phyloP scores from a whole-genome alignment of 495 filamentous ascomycete species.

The Aspergillus olivimuriae region DNA sequence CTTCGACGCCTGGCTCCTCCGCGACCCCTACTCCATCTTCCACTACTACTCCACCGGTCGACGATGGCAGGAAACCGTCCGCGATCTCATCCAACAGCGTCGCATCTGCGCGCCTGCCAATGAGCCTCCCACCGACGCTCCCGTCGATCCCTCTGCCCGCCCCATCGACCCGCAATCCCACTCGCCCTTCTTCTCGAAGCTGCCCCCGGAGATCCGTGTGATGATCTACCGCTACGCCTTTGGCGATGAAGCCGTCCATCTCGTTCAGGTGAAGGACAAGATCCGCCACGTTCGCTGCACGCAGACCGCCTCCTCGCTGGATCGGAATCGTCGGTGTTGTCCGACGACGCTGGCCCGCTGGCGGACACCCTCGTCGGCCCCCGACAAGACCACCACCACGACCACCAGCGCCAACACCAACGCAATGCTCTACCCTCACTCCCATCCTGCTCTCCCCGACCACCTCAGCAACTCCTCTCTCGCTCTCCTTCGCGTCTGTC shows the following conservation, averaged over 20 bases:
- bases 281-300: constrained; percentile 36
- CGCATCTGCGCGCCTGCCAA: constrained; percentile 31
- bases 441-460: constrained; percentile 22
- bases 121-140: constrained; percentile 5
- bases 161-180: constrained; percentile 18
- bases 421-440: constrained; percentile 36
- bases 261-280: constrained; percentile 36
- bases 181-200: constrained; percentile 20
- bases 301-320: constrained; percentile 15
- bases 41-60: constrained; percentile 39
- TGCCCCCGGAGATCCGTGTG: constrained; percentile 50
- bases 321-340: constrained; percentile 34
- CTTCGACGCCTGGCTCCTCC: constrained; percentile 41
- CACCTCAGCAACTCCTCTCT: constrained; percentile 19
- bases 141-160: constrained; percentile 14
- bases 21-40: constrained; percentile 41
- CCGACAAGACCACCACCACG: neutral
- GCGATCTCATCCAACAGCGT: constrained; percentile 32
- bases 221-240: constrained; percentile 51
- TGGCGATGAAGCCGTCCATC: constrained; percentile 34
- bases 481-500: constrained; percentile 35
- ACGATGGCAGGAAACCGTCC: constrained; percentile 37
- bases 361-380: constrained; percentile 20
- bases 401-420: constrained; percentile 8
- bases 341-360: constrained; percentile 32